phyloP scores from a whole-genome alignment of 257 asterid species.

The Echium plantagineum region DNA sequence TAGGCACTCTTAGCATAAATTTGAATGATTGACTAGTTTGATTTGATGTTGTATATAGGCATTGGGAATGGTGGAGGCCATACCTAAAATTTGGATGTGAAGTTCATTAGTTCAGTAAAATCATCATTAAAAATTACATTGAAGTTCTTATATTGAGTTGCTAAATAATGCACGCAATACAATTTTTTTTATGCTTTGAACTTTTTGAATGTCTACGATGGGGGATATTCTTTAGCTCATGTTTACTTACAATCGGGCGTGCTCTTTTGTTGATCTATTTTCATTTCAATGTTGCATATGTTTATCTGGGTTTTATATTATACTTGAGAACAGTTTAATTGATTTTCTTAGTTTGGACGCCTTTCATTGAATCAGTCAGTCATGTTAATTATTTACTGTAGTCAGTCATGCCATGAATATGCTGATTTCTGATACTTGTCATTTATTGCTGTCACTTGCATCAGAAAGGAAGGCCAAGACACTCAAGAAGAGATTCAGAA shows the following conservation, averaged over 20 bases:
- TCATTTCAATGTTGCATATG: not conserved
- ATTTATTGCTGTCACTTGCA: not conserved
- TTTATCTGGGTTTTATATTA: not conserved
- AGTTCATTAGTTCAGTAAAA: no score
- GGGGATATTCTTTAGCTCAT: not conserved
- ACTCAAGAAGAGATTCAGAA: conserved; percentile 64
- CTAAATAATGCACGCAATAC: not conserved
- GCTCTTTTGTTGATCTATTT: not conserved
- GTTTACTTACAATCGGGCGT: not conserved
- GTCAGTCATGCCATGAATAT: not conserved
- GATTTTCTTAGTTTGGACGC: not conserved
- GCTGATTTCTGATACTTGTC: not conserved
- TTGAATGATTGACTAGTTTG: no score
- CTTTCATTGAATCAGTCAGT: not conserved
- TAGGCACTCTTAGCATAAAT: no score
- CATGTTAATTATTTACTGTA: not conserved
- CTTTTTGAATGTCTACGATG: not conserved
- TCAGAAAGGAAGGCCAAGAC: conserved; percentile 80
- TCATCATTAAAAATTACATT: no score
- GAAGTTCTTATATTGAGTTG: no score
- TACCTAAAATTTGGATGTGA: no score
- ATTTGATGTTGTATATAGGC: no score
- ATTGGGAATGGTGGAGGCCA: no score
- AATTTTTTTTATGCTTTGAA: not conserved
- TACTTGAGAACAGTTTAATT: not conserved